Percentiles rank a stretch among this genome's conserved stretches.
These are phyloP conservation scores for Kalmanozyma brasiliensis DNA, from an alignment of 1,284 basidiomycete genomes.

Conservation along the genomic window DNA sequence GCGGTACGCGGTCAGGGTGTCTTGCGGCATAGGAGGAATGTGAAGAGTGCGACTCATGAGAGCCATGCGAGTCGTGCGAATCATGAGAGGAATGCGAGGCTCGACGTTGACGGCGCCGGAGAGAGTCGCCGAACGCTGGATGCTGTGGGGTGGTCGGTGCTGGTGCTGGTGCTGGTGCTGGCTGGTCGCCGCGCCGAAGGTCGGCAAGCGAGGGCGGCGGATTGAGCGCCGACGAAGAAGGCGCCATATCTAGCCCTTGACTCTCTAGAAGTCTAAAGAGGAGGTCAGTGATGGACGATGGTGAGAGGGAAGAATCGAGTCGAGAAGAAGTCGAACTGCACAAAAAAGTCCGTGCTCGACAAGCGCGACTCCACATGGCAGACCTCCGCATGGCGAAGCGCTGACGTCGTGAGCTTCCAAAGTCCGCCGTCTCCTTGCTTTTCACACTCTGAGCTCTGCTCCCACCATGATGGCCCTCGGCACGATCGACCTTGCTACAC, in stretches of 20 bases:
- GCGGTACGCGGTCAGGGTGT: conserved; percentile 46
- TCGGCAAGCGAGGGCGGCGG: conserved; percentile 30
- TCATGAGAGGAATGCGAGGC: conserved; percentile 24
- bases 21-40: conserved; percentile 52
- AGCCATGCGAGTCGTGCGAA: conserved; percentile 40
- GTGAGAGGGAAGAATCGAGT: neutral
- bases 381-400: too few relatives aligned
- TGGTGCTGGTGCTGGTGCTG: neutral
- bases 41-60: conserved; percentile 54
- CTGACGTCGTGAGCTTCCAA: too few relatives aligned
- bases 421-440: neutral
- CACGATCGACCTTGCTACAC: too few relatives aligned
- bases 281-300: neutral
- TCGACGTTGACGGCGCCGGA: conserved; percentile 25
- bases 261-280: too few relatives aligned
- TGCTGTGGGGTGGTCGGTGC: conserved; percentile 15
- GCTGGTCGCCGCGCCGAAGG: conserved; percentile 11
- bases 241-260: neutral
- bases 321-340: neutral
- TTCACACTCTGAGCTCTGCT: neutral
- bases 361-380: too few relatives aligned
- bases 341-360: conserved; percentile 18
- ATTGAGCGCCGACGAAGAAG: conserved; percentile 37
- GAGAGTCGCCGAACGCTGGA: conserved; percentile 30
- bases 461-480: conserved; percentile 1